Evolutionary conservation across 2,329 filamentous ascomycete species (phyloP).

Genomic region (Aspergillus sp.): DNA sequence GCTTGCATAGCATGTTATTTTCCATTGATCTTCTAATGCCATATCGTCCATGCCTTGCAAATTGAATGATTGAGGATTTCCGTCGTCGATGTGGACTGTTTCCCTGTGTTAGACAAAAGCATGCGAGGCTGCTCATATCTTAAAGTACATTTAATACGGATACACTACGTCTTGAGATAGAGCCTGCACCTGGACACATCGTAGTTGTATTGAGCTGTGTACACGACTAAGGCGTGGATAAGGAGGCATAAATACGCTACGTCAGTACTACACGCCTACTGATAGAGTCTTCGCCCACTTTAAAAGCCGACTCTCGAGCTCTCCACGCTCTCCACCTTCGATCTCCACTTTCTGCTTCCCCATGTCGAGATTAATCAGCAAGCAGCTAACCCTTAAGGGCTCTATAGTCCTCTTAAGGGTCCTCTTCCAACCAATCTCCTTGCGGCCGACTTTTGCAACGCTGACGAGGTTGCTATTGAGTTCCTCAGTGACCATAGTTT

Average conservation of each 20-base stretch:
- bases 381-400: not conserved
- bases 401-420: not conserved
- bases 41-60: not conserved
- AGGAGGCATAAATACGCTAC: no score
- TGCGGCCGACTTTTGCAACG: not conserved
- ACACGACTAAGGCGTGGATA: no score
- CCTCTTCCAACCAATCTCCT: not conserved
- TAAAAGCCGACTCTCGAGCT: no score
- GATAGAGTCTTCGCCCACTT: no score
- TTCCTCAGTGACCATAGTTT: not conserved
- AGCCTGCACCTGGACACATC: no score
- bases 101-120: not conserved
- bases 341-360: not conserved
- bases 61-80: not conserved
- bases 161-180: not conserved
- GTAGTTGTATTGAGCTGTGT: no score
- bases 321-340: no score
- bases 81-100: constrained; percentile 4
- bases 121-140: constrained; percentile 12
- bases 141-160: not conserved
- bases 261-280: no score
- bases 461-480: not conserved
- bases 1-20: constrained; percentile 2
- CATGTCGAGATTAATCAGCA: not conserved
- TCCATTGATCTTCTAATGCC: constrained; percentile 5